A percentile compares a stretch with the other conserved stretches of the same genome.
Evolutionary conservation across 1,284 basidiomycete genomes (phyloP).

Genomic region (Stygiomarasmius scandens): DNA sequence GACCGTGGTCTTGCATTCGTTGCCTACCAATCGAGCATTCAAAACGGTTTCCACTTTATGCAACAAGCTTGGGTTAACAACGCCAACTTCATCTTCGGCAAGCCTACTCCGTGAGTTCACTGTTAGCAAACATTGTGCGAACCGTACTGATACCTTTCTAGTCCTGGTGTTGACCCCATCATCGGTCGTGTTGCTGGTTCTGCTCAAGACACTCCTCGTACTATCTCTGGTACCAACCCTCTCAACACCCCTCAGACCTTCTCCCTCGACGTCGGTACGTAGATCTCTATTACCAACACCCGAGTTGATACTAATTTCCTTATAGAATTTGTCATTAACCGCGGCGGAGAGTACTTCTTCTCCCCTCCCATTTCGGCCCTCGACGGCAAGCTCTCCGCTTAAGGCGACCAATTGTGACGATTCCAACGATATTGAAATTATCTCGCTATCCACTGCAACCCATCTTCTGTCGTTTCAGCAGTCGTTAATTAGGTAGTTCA

Average conservation of each 20-base stretch:
- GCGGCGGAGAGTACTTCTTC: constrained; percentile 42
- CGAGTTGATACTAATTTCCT: not conserved
- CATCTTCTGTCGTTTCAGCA: too few relatives aligned
- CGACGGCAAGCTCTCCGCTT: constrained; percentile 1
- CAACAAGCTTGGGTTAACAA: constrained; percentile 33
- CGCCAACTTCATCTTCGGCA: constrained; percentile 8
- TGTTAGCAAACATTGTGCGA: not conserved
- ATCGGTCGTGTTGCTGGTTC: constrained; percentile 16
- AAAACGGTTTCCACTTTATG: constrained; percentile 31
- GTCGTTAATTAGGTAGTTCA: not conserved
- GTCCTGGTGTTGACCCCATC: constrained; percentile 27
- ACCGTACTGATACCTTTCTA: not conserved
- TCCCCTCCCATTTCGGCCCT: constrained; percentile 33
- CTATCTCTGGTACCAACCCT: constrained; percentile 23
- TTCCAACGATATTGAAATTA: too few relatives aligned
- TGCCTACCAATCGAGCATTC: constrained; percentile 30
- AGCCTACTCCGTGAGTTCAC: constrained; percentile 3
- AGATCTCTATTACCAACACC: not conserved
- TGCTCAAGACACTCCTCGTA: constrained; percentile 5
- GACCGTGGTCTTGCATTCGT: constrained; percentile 34
- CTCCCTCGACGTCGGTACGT: constrained; percentile 11
- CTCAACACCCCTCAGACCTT: not conserved
- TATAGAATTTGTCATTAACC: constrained; percentile 33
- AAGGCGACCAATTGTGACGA: not conserved
- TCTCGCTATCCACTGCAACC: too few relatives aligned